Base-by-base conservation (phyloP, 495 filamentous ascomycete genomes). In the Collariella sp. region DNA sequence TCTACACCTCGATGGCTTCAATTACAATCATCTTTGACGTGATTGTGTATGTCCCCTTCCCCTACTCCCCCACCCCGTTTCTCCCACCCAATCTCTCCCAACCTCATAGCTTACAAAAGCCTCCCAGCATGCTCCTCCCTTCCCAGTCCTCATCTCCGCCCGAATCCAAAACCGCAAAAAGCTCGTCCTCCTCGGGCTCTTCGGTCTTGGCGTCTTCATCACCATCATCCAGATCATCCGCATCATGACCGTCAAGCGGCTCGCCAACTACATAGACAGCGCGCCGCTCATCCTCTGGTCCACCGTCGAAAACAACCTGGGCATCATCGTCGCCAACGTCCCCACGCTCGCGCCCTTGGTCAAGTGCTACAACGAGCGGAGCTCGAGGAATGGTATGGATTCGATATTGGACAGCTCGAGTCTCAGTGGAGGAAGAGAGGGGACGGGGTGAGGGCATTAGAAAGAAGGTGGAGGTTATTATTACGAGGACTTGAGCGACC, bases 221-320 rank as follows among this genome's bases (percentile, higher is more conserved):
- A 78, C 77, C 19, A 54, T 74, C 51, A 78, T 77, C 52, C 76
- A 80, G 57, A 72, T 79, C 50, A 70, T 79, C 52, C 77, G 78
- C 34, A 76, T 82, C 53, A 71, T 76, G 57, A 76, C 64, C 22
- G 66, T 80, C 42, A 70, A 67, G 24, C 63, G 64, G 38, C 66
- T 78, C 2, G 50, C 48, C 29, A 70, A 71, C 53, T 72, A 70
- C 55, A 68, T 72, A 26, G 74, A 80, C 61, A 73, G 69, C 40
- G 67, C 73, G 9, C 58, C 64, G 0, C 63, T 80, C 15, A 67
- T 77, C 26, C 62, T 76, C n/a, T 81, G 78, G 76, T 80, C 77
- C 13, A 54, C 64, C 6, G 64, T 80, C 5, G 78, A 81, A 50
- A 68, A 70, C 55, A 75, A 76, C 52, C 60, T 82, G 3, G 79